These are phyloP conservation scores for Neoascochyta sp. DNA, from an alignment of 2,329 filamentous ascomycete genomes.

Conservation along the genomic window DNA sequence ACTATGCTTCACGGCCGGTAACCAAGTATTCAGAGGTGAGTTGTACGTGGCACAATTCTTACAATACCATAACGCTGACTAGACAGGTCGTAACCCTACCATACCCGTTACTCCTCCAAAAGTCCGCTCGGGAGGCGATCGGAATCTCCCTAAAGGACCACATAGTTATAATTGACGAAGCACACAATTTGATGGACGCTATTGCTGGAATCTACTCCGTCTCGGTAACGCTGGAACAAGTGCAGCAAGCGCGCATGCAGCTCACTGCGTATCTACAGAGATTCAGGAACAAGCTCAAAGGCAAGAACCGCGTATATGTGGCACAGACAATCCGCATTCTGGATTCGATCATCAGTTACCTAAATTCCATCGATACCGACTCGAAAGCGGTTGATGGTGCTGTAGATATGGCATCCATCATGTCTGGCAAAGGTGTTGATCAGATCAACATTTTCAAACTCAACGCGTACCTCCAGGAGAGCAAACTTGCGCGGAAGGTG, in stretches of 20 bases:
- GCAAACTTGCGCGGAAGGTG: constrained; percentile 89
- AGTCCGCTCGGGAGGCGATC: constrained; percentile 79
- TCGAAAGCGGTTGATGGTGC: constrained; percentile 57
- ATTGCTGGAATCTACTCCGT: constrained; percentile 83
- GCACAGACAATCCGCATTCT: constrained; percentile 82
- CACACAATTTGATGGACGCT: constrained; percentile 96
- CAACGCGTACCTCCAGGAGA: constrained; percentile 81
- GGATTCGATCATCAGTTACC: constrained; percentile 69
- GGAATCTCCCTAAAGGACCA: constrained; percentile 82
- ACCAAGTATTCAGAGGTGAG: constrained; percentile 72
- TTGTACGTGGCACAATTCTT: background rate
- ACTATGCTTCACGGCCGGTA: constrained; percentile 87
- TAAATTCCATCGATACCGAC: constrained; percentile 51
- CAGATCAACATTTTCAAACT: constrained; percentile 94
- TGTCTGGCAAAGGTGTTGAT: constrained; percentile 81
- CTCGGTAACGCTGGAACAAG: constrained; percentile 67
- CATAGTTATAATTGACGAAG: constrained; percentile 93
- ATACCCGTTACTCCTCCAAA: constrained; percentile 85
- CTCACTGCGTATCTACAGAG: constrained; percentile 78
- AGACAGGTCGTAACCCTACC: constrained; percentile 77
- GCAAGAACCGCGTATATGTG: constrained; percentile 86
- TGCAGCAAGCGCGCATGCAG: constrained; percentile 69
- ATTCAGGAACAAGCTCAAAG: constrained; percentile 84
- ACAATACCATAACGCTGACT: constrained; percentile 8
- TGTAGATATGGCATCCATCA: constrained; percentile 66